Percentiles rank a stretch among this genome's conserved stretches.
Conservation (phyloP, 331 rosid species). For the Rhamnella rubrinervis region DNA sequence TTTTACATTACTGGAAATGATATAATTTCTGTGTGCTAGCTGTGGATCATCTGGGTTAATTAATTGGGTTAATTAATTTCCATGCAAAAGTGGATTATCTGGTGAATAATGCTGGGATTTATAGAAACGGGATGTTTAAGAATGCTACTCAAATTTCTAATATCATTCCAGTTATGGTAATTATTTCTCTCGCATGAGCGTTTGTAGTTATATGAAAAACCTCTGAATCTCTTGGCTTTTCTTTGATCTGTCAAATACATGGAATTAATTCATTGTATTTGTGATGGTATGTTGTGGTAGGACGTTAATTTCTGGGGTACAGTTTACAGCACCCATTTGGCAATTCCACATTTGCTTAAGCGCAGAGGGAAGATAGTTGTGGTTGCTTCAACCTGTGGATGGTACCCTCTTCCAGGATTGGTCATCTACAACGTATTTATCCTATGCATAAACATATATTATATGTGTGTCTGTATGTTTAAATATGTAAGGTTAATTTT, state of each 20-base stretch:
- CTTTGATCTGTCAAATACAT: too few relatives aligned
- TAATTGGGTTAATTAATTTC: too few relatives aligned
- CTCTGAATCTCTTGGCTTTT: too few relatives aligned
- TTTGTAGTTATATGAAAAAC: too few relatives aligned
- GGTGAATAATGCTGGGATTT: slow-evolving; percentile 56
- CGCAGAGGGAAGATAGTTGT: slow-evolving; percentile 11
- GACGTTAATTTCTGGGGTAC: slow-evolving; percentile 19
- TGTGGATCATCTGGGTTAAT: too few relatives aligned
- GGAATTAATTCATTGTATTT: too few relatives aligned
- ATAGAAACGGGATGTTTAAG: slow-evolving; percentile 1
- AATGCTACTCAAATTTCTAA: slow-evolving; percentile 19
- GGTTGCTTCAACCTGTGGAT: background rate
- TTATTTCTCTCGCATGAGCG: background rate
- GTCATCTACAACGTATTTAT: slow-evolving; percentile 2
- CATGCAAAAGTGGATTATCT: slow-evolving; percentile 47
- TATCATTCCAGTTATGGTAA: slow-evolving; percentile 32
- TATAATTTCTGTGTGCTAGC: background rate
- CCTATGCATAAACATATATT: background rate
- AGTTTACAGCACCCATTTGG: background rate
- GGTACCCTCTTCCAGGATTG: background rate
- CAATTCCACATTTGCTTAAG: slow-evolving; percentile 7
- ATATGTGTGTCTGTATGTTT: too few relatives aligned
- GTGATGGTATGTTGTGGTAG: background rate
- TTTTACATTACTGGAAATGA: background rate
- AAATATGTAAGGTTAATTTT: too few relatives aligned